Conservation (phyloP, 2,329 filamentous ascomycete species). For the Colletotrichum sp. region DNA sequence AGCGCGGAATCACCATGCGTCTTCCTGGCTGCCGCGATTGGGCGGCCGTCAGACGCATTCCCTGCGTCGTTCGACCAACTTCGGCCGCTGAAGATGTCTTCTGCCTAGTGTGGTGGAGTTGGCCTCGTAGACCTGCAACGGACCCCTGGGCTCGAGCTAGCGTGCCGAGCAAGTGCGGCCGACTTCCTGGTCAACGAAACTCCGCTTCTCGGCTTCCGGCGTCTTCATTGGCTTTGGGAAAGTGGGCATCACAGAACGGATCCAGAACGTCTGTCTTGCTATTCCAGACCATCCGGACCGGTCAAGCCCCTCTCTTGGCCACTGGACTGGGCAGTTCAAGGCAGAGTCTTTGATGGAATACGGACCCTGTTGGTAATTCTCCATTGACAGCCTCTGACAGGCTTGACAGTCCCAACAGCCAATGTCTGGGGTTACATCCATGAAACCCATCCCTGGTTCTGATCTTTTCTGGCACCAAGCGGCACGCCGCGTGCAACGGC, state of each 20-base stretch:
- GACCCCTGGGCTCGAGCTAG: not conserved
- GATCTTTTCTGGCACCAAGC: not conserved
- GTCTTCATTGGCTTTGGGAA: not conserved
- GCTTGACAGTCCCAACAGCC: not conserved
- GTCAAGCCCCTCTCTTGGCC: not conserved
- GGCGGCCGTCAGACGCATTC: not conserved
- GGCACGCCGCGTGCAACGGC: not conserved
- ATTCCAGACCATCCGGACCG: not conserved
- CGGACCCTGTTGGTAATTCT: not conserved
- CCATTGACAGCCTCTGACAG: not conserved
- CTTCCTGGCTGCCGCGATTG: not conserved
- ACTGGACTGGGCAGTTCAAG: not conserved
- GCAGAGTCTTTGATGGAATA: not conserved
- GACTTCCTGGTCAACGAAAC: not conserved
- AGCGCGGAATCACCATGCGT: not conserved
- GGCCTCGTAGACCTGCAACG: not conserved
- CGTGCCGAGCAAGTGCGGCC: not conserved
- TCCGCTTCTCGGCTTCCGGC: not conserved
- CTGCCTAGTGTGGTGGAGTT: constrained; percentile 17
- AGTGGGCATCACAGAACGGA: not conserved
- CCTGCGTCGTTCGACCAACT: not conserved
- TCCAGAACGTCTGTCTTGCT: not conserved
- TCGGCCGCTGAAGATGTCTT: constrained; percentile 13
- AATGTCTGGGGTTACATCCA: constrained; percentile 14
- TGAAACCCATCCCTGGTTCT: constrained; percentile 4